phyloP scores from a whole-genome alignment of 164 flowering plant genomes.

The Litsea cubeba region DNA sequence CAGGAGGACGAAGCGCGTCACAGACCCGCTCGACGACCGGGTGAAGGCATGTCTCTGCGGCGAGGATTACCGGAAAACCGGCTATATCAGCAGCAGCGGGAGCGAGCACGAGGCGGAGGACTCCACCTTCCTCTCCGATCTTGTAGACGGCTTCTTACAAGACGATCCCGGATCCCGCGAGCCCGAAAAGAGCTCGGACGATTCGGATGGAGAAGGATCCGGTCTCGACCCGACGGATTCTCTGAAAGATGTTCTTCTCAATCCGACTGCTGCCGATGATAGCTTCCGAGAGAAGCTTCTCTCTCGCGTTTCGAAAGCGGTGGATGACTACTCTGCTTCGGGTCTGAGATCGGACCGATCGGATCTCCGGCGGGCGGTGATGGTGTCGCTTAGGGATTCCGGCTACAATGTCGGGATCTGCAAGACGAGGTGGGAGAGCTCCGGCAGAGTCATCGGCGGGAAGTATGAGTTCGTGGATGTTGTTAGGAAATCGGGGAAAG shows the following conservation, averaged over 20 bases:
- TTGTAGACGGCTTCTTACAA: slow-evolving; percentile 49
- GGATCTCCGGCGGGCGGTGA: slow-evolving; percentile 38
- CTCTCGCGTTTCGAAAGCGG: slow-evolving; percentile 33
- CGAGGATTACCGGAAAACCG: slow-evolving; percentile 10
- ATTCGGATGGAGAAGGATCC: slow-evolving; percentile 14
- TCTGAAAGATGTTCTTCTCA: not conserved
- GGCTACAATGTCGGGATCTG: slow-evolving; percentile 85
- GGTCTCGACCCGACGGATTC: slow-evolving; percentile 10
- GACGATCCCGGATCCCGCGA: slow-evolving; percentile 1
- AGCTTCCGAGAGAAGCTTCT: slow-evolving; percentile 23
- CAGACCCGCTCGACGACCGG: slow-evolving; percentile 50
- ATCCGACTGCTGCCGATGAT: slow-evolving; percentile 18
- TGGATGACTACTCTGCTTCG: slow-evolving; percentile 13
- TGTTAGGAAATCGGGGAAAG: not conserved
- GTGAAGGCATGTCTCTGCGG: slow-evolving; percentile 52
- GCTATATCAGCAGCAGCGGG: slow-evolving; percentile 51
- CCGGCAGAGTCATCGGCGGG: slow-evolving; percentile 46
- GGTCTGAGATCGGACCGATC: slow-evolving; percentile 12
- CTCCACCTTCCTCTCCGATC: slow-evolving; percentile 49
- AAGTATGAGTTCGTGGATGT: slow-evolving; percentile 72
- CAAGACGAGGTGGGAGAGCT: slow-evolving; percentile 62
- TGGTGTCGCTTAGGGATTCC: slow-evolving; percentile 39
- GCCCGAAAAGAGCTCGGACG: not conserved
- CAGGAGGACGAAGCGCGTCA: slow-evolving; percentile 27
- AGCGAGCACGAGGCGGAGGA: slow-evolving; percentile 52